Evolutionary conservation across 805 yeast genomes (phyloP).

Genomic region (Ogataea nakhonphanomensis): DNA sequence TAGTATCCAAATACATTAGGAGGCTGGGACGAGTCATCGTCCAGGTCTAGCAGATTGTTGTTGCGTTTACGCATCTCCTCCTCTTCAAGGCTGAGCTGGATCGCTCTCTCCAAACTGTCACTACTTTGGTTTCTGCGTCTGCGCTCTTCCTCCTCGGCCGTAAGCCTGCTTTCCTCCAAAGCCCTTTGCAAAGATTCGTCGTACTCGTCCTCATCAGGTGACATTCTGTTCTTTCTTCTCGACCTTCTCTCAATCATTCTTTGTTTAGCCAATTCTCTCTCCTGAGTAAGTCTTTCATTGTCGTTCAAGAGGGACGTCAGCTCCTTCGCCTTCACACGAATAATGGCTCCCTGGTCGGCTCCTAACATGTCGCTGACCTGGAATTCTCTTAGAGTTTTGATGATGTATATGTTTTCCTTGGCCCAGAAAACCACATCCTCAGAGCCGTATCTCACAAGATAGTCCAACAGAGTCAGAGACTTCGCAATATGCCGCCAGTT

Average conservation of each 20-base stretch:
- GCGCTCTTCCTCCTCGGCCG: slow-evolving; percentile 81
- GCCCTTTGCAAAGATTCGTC: slow-evolving; percentile 81
- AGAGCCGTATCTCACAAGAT: slow-evolving; percentile 77
- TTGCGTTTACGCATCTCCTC: slow-evolving; percentile 58
- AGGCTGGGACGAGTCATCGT: slow-evolving; percentile 37
- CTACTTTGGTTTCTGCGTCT: slow-evolving; percentile 52
- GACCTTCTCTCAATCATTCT: slow-evolving; percentile 31
- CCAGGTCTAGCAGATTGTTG: slow-evolving; percentile 52
- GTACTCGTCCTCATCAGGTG: slow-evolving; percentile 40
- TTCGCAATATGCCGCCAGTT: slow-evolving; percentile 97
- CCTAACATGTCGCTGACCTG: slow-evolving; percentile 75
- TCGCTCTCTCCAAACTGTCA: slow-evolving; percentile 64
- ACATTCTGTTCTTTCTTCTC: slow-evolving; percentile 29
- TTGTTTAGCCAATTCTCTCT: slow-evolving; percentile 46
- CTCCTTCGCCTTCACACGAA: slow-evolving; percentile 87
- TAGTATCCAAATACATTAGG: slow-evolving; percentile 31
- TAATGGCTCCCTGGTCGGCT: slow-evolving; percentile 82
- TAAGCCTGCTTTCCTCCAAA: slow-evolving; percentile 69
- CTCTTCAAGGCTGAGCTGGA: slow-evolving; percentile 71
- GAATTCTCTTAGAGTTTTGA: slow-evolving; percentile 89
- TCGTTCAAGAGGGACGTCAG: slow-evolving; percentile 75
- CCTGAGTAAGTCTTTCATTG: slow-evolving; percentile 74
- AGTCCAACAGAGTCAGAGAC: slow-evolving; percentile 84
- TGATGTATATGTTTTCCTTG: slow-evolving; percentile 79
- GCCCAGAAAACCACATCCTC: slow-evolving; percentile 92